Base-by-base conservation (phyloP, 2,329 filamentous ascomycete species). In the Aspergillus tanneri region DNA sequence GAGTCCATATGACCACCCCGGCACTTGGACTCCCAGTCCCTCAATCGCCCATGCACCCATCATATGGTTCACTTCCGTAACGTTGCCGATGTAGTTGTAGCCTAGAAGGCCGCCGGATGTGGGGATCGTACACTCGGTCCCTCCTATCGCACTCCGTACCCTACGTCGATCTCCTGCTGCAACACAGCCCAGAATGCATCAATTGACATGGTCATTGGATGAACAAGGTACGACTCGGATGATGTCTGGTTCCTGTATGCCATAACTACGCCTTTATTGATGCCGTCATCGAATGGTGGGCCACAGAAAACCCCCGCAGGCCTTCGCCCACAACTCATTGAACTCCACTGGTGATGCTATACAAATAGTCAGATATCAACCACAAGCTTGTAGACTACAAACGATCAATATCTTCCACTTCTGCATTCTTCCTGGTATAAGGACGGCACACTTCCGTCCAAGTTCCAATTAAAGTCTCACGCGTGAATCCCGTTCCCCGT, bases 1-100 rank as follows among this genome's bases (percentile, higher is more conserved):
- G 46, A 47, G 39, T 35, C 28, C 28, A 32, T 32, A 32, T 32
- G 28, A 16, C 30, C 30, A 34, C 30, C 30, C 30, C 30, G 30
- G 30, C 14, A 18, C 19, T 34, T 18, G n/a, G 16, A 8, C 11
- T 12, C n/a, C n/a, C 28, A 34, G 30, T 19, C 30, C 30, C 16
- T 18, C 30, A 18, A 34, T 34, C 30, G 30, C 30, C 19, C 30
- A 39, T 39, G 19, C 19, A 22, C 9, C 23, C 19, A 39, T 39
- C 36, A 39, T 39, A 39, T 39, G 30, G 16, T 34, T 9, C 7
- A 18, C 30, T 4, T 18, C 30, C 30, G 14, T 34, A 34, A 18
- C 16, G 14, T 19, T 18, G 16, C 8, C 6, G 30, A 34, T 10
- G 14, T 18, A 3, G 8, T 12, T 11, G 30, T 18, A 34, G 30